phyloP scores from a whole-genome alignment of 2,329 filamentous ascomycete species.

The Claviceps digitariae region DNA sequence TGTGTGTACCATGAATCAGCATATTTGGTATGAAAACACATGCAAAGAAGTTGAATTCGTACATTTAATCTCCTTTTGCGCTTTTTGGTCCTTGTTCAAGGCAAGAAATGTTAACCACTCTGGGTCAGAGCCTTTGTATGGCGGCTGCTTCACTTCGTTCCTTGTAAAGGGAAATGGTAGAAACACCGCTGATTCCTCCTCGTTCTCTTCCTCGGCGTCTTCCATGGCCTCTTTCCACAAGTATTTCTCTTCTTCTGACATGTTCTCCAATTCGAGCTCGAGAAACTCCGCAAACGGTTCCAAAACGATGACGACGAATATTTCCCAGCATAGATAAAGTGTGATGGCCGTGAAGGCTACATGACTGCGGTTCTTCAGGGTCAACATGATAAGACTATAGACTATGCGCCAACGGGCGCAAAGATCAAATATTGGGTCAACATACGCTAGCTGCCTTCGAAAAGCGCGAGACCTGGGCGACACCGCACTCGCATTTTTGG shows the following conservation, averaged over 20 bases:
- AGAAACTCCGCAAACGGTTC: slow-evolving; percentile 29
- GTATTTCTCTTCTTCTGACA: slow-evolving; percentile 30
- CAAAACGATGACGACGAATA: slow-evolving; percentile 33
- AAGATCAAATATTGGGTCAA: background rate
- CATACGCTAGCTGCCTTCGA: slow-evolving; percentile 4
- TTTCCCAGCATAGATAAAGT: slow-evolving; percentile 25
- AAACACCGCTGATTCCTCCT: slow-evolving; percentile 35
- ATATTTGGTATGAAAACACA: background rate
- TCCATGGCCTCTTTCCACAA: slow-evolving; percentile 27
- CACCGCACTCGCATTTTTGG: slow-evolving; percentile 7
- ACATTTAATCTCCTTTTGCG: slow-evolving; percentile 35
- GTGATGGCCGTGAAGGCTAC: slow-evolving; percentile 19
- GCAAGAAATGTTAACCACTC: slow-evolving; percentile 50
- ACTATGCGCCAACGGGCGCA: background rate
- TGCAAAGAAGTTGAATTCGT: slow-evolving; percentile 9
- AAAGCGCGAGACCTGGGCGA: slow-evolving; percentile 1
- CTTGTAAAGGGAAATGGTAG: slow-evolving; percentile 50
- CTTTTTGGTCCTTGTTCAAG: slow-evolving; percentile 38
- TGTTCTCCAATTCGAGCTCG: slow-evolving; percentile 27
- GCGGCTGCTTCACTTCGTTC: slow-evolving; percentile 30
- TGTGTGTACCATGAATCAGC: slow-evolving; percentile 4
- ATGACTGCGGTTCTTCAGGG: slow-evolving; percentile 9
- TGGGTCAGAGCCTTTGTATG: slow-evolving; percentile 43
- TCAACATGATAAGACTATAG: background rate
- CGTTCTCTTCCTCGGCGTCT: slow-evolving; percentile 28